Base-by-base conservation (phyloP, 768 basidiomycete genomes). In the Lepiota brunneoincarnata region DNA sequence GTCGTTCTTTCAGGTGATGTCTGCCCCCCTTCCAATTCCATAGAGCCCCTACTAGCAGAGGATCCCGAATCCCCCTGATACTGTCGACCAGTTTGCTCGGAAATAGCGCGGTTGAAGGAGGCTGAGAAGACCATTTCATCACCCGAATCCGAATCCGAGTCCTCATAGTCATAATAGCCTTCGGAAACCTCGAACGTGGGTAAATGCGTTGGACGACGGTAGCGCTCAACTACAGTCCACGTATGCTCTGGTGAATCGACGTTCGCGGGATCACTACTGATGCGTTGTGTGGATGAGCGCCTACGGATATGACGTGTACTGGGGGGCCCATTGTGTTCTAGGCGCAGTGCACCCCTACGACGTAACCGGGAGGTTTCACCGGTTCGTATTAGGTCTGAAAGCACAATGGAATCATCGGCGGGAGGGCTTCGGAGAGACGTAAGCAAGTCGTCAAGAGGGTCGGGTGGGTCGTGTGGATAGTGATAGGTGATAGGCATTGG, bases 331-430 rank as follows among this genome's bases (percentile, higher is more conserved):
- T 47, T 61, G 43, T 72, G 71, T 67, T 85, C 83, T 31, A 87
- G 72, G 36, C 84, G 75, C 77, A 89, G 79, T 48, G 88, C 88
- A 10, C 88, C 88, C 58, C 88, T 72, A 52, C 88, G 72, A n/a
- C 88, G 79, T 49, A 89, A 70, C 4, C 88, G 75, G 3, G 88
- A 89, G 0, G 85, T 84, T 63, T 90, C 88, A 14, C 83, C 88
- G 1, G 83, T 83, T 47, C 88, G 84, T 14, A 89, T 75, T 38
- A 90, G 76, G 66, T 89, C 87, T 1, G 85, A 86, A 41, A 89
- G 78, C 17, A 88, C 80, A 52, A 90, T 84, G 28, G 82, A 77
- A 62, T 83, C 84, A 60, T 90, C 87, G n/a, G 17, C 24, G 18
- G 23, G 24, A 2, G 37, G 24, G 24, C 21, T 38, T 4, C 14